Conservation (phyloP, 768 basidiomycete species). For the Termitomyces eurrhizus region DNA sequence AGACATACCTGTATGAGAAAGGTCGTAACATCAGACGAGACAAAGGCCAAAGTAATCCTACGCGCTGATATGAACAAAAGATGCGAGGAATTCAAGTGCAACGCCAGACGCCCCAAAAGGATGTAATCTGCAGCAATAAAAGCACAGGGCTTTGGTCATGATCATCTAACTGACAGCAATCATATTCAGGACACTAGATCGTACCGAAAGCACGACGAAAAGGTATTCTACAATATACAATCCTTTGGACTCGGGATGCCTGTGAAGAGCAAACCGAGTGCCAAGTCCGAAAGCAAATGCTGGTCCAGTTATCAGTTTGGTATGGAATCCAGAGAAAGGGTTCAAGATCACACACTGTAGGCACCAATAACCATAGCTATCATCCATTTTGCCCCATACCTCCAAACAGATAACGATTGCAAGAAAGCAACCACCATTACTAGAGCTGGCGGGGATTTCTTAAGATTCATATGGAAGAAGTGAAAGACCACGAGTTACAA, state of each 20-base stretch:
- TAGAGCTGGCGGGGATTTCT: conserved; percentile 22
- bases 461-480: neutral
- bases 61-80: conserved; percentile 47
- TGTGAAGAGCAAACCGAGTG: conserved; percentile 51
- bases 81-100: conserved; percentile 39
- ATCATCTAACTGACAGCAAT: neutral
- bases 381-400: conserved; percentile 56
- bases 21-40: conserved; percentile 59
- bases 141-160: conserved; percentile 53
- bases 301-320: conserved; percentile 17
- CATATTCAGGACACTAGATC: conserved; percentile 13
- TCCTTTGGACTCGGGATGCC: conserved; percentile 46
- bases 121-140: conserved; percentile 71
- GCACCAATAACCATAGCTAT: conserved; percentile 57
- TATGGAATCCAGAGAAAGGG: neutral
- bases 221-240: conserved; percentile 56
- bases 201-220: conserved; percentile 55
- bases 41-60: conserved; percentile 53
- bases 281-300: conserved; percentile 56
- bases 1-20: conserved; percentile 57
- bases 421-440: conserved; percentile 36
- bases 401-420: conserved; percentile 39
- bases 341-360: conserved; percentile 37
- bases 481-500: conserved; percentile 25
- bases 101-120: conserved; percentile 58